phyloP scores from a whole-genome alignment of 202 grass and related monocot genomes.

The Cymbopogon flexuosus region DNA sequence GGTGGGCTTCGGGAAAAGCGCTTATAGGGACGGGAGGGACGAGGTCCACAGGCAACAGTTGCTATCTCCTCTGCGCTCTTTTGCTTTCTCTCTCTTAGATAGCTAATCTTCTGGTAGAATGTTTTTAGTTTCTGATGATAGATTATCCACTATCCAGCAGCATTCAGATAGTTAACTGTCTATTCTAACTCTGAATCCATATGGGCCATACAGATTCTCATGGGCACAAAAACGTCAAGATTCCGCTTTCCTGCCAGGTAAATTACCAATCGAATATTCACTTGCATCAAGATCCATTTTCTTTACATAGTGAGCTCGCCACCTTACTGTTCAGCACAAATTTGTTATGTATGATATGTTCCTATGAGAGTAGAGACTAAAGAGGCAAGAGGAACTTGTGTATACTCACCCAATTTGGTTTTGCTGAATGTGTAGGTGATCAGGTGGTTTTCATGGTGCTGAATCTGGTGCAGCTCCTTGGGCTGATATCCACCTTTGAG shows the following conservation, averaged over 20 bases:
- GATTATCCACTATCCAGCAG: not conserved
- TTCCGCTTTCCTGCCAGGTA: constrained; percentile 65
- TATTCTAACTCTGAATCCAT: not conserved
- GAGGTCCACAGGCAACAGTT: no score
- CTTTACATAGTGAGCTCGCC: not conserved
- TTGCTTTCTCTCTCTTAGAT: no score
- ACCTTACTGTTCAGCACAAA: not conserved
- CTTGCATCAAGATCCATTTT: no score
- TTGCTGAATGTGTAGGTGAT: constrained; percentile 41
- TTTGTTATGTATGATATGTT: not conserved
- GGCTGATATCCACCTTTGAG: constrained; percentile 44
- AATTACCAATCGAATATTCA: no score
- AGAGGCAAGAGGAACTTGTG: not conserved
- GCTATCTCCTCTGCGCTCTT: no score
- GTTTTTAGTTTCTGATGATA: not conserved
- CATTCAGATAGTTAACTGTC: not conserved
- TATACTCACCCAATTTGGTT: not conserved
- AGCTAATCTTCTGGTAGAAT: no score
- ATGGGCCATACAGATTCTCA: constrained; percentile 51
- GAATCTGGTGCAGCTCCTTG: constrained; percentile 42
- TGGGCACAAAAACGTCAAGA: constrained; percentile 78
- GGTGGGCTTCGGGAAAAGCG: no score
- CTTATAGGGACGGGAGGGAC: no score
- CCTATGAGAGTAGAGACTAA: not conserved
- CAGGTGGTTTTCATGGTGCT: constrained; percentile 57